Conservation (phyloP, 1,139 yeast species). For the Debaryomycetaceae sp. region DNA sequence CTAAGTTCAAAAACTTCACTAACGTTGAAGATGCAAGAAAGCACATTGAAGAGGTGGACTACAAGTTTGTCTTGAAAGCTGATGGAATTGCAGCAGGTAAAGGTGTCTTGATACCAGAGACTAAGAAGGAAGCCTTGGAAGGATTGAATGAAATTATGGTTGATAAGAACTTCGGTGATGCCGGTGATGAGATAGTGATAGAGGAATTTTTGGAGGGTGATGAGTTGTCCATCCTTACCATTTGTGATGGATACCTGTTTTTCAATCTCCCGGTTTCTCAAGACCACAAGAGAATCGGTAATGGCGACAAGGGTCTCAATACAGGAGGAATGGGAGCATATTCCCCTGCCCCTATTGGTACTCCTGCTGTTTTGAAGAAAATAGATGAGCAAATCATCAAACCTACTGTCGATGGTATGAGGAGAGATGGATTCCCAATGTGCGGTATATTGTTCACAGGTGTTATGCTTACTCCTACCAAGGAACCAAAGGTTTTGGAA, state of each 20-base stretch:
- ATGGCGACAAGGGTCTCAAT: slow-evolving; percentile 90
- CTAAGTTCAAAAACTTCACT: slow-evolving; percentile 79
- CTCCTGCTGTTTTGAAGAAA: slow-evolving; percentile 61
- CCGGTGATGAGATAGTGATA: slow-evolving; percentile 95
- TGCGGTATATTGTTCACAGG: slow-evolving; percentile 97
- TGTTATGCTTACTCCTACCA: slow-evolving; percentile 76
- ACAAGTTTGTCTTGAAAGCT: slow-evolving; percentile 90
- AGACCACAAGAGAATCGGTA: slow-evolving; percentile 94
- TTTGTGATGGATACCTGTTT: slow-evolving; percentile 91
- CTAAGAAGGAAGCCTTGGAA: slow-evolving; percentile 76
- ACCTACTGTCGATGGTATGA: slow-evolving; percentile 96
- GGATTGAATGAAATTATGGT: slow-evolving; percentile 91
- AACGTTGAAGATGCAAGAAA: slow-evolving; percentile 69
- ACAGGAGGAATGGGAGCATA: slow-evolving; percentile 99
- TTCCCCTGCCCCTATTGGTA: slow-evolving; percentile 94
- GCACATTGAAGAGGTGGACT: slow-evolving; percentile 63
- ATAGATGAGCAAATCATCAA: slow-evolving; percentile 73
- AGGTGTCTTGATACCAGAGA: slow-evolving; percentile 91
- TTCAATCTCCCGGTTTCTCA: slow-evolving; percentile 95
- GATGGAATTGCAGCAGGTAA: slow-evolving; percentile 99
- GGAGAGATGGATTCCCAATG: slow-evolving; percentile 93
- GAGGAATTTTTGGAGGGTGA: slow-evolving; percentile 97
- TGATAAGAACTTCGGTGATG: slow-evolving; percentile 81
- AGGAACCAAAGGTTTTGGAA: slow-evolving; percentile 90
- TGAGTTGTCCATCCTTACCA: slow-evolving; percentile 87